Base-by-base conservation (phyloP, 2,329 filamentous ascomycete genomes). In the Trichoderma gracile region DNA sequence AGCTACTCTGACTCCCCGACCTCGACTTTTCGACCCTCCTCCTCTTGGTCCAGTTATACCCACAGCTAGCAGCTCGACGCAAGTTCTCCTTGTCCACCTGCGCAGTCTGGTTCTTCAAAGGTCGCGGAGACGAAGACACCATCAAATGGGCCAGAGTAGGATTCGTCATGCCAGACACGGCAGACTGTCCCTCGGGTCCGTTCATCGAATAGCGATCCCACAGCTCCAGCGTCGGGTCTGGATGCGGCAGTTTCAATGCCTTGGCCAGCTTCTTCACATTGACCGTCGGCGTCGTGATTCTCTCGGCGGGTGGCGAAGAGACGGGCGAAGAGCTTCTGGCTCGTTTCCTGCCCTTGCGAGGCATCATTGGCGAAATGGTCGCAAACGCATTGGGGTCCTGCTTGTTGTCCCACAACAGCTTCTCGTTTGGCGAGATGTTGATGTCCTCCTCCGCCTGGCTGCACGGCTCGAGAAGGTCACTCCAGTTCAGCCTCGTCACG, bases 301-400 rank as follows among this genome's bases (percentile, higher is more conserved):
- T 81, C 15, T 83, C 78, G 17, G 76, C 66, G 53, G 83, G 81
- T 1, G 91, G 89, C 1, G 90, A 93, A 5, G 87, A 88, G 2
- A 82, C 77, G 0, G 91, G 90, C 0, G 91, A 93, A 14, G 90
- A 92, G 76, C 89, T 93, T 69, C 86, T 84, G 17, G 88, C 86
- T 63, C 91, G 84, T 74, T 93, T 93, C 69, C 81, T 84, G 67
- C 81, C 80, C 70, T 76, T 81, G 66, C 80, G 83, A 69, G 71
- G 78, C 77, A 78, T 78, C 75, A 80, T 82, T 60, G 79, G 83
- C 58, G 79, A 82, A 66, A 82, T 72, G 33, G 75, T 78, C 23
- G 78, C 76, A 46, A 73, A 69, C 63, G 79, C 78, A 14, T 75
- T 68, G 12, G 71, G 74, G 68, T 80, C 77, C 65, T 80, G 77